Base-by-base conservation (phyloP, 805 yeast species). In the Brettanomyces anomalus region DNA sequence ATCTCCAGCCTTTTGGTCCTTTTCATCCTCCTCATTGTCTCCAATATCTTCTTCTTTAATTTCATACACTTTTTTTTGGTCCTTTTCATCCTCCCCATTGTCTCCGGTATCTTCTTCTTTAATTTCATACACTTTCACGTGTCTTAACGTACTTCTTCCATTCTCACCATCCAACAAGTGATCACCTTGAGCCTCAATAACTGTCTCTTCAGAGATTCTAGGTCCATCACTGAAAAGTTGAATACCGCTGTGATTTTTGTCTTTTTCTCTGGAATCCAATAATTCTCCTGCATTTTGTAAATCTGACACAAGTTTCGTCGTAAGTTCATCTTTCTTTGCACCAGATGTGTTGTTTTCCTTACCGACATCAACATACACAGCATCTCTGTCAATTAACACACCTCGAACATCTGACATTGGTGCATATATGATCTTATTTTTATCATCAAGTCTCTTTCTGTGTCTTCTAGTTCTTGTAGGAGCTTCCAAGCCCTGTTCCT, bases 331-430 rank as follows among this genome's bases (percentile, higher is more conserved):
- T 31, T 45, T 24, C 18, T 36, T 17, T 10, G 16, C 31, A 18
- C 18, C 31, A 14, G 17, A 11, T 14, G n/a, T 5, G 38, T 60
- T 59, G 40, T 55, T 61, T 42, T 57, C 59, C 15, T 43, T 47
- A 2, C 87, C 88, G 7, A 85, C 78, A 54, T 85, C 97, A 46
- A 93, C 86, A 55, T 89, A 93, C 2, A 93, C 98, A 7, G 98
- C 96, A 67, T 93, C 99, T 58, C 84, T 89, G 66, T 93, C 99
- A 47, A 93, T 87, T 50, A 93, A 70, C 32, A 93, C 95, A 61
- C 99, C 99, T 44, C 97, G 97, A n/a, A 93, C 96, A 63, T 93
- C 97, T 38, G 97, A 85, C 99, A 93, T 93, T 40, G 99, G 99
- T 0, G 98, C 99, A 62, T 94, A 93, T 2, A 93, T 87, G 51